These are phyloP conservation scores for Leccinum huronense DNA, from an alignment of 1,284 basidiomycete species.

Conservation along the genomic window DNA sequence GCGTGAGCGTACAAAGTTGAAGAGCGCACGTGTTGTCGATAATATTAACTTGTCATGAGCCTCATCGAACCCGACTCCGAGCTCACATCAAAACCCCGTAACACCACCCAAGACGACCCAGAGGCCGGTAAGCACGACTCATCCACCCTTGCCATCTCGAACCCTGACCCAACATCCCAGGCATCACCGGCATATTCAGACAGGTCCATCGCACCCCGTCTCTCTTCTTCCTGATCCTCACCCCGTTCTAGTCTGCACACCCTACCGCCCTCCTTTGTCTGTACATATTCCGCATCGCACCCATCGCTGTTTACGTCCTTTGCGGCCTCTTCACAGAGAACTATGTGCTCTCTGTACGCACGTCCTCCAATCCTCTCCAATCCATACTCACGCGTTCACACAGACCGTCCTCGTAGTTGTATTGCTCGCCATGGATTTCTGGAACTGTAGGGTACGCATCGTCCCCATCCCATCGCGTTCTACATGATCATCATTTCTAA, in stretches of 20 bases:
- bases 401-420: constrained; percentile 91
- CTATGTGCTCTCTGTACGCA: constrained; percentile 82
- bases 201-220: constrained; percentile 47
- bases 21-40: constrained; percentile 1
- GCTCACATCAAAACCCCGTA: constrained; percentile 24
- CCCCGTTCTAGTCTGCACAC: constrained; percentile 65
- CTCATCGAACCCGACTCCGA: constrained; percentile 63
- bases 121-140: constrained; percentile 57
- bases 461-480: not conserved
- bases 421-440: constrained; percentile 91
- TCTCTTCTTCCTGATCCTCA: constrained; percentile 16
- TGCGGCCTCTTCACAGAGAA: constrained; percentile 85
- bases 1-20: constrained; percentile 9
- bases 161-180: constrained; percentile 38
- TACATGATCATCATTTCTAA: constrained; percentile 8
- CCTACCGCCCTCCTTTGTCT: constrained; percentile 81
- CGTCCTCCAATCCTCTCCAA: not conserved
- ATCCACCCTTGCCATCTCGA: not conserved
- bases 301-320: constrained; percentile 84
- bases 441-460: constrained; percentile 81
- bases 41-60: too few species aligned
- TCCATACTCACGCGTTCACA: constrained; percentile 3
- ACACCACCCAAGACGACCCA: constrained; percentile 54
- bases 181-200: constrained; percentile 70
- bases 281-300: constrained; percentile 81